A percentile compares a stretch with the other conserved stretches of the same genome.
Evolutionary conservation across 192 early-diverging fungal genomes (phyloP).

Genomic region (Gigaspora rosea): DNA sequence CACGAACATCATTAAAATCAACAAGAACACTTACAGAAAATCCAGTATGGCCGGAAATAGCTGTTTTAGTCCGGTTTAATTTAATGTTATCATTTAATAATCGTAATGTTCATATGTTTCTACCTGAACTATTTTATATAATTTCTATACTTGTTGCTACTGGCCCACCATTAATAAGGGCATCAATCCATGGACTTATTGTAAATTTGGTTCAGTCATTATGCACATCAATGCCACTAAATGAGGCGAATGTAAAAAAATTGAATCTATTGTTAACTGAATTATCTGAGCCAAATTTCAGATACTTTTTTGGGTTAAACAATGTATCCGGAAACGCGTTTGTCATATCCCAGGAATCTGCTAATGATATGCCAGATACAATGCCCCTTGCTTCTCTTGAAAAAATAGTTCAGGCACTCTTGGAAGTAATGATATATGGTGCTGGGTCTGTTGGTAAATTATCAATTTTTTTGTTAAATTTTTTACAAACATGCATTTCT

Average conservation of each 20-base stretch:
- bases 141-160: conserved; percentile 82
- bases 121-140: conserved; percentile 88
- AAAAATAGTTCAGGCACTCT: conserved; percentile 60
- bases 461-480: background rate
- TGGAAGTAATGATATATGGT: conserved; percentile 68
- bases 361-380: conserved; percentile 54
- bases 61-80: conserved; percentile 83
- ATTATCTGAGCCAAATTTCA: conserved; percentile 80
- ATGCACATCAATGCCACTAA: conserved; percentile 61
- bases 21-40: conserved; percentile 76
- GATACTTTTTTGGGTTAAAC: conserved; percentile 76
- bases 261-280: conserved; percentile 67
- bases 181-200: conserved; percentile 92
- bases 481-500: background rate
- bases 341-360: conserved; percentile 59
- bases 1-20: conserved; percentile 73
- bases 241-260: conserved; percentile 55
- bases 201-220: conserved; percentile 90
- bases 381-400: conserved; percentile 53
- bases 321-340: conserved; percentile 69
- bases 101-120: conserved; percentile 67
- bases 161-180: conserved; percentile 81
- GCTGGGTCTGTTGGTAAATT: conserved; percentile 62
- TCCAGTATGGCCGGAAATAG: conserved; percentile 90
- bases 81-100: conserved; percentile 92